Base-by-base conservation (phyloP, 805 yeast genomes). In the Hanseniaspora hatyaiensis region DNA sequence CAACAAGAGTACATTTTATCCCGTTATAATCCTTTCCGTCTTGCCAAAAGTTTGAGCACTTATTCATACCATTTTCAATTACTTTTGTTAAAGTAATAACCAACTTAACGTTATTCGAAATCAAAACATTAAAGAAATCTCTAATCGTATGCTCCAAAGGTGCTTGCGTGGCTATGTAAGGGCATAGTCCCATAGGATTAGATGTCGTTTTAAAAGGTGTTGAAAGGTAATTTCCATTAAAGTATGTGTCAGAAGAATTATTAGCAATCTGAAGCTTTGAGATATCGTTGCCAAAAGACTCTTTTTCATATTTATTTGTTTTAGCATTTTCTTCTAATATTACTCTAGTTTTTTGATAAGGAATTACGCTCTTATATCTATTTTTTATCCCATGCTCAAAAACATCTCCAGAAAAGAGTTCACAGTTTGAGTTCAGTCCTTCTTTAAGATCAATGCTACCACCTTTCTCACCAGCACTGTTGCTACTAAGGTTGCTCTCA, bases 161-260 rank as follows among this genome's bases (percentile, higher is more conserved):
- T 2, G 96, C 98, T 61, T 89, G 96, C 1, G 94, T 74, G 0
- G 95, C 96, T 55, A 88, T 83, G 58, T 80, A 82, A 34, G 72
- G 70, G 33, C 32, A 32, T 13, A 32, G 1, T 3, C 34, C 45
- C 16, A 11, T 8, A 3, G 64, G 51, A 4, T 56, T 42, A 23
- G 69, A 55, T 18, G 55, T 52, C 46, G 62, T 51, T 1, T 50
- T 49, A 15, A 29, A 18, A 16, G 40, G 47, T 3, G 30, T 24
- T 8, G 59, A 55, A 40, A 84, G 63, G 64, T 84, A 82, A 20
- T 88, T 84, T 0, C 97, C 98, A 64, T 88, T 88, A 56, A 88
- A 85, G 61, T 88, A 88, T 59, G 80, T 84, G 47, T 59, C 33
- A 13, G 34, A 9, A 13, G 43, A 29, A 18, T 9, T 30, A 18